Evolutionary conservation across 106 monocot genomes (phyloP).

Genomic region (Gastrodia elata): DNA sequence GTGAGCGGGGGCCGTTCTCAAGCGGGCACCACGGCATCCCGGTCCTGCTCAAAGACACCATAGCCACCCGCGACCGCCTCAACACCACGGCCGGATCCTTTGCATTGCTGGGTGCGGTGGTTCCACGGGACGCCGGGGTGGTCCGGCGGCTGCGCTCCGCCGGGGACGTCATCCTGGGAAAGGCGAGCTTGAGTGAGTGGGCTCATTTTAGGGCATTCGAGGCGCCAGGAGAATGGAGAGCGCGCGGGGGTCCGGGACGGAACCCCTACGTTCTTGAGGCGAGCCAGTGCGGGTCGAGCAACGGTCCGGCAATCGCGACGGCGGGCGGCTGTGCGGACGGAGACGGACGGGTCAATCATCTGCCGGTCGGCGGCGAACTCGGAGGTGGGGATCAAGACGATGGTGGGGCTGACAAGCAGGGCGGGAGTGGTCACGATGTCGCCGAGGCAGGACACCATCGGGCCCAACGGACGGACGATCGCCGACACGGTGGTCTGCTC

Average conservation of each 20-base stretch:
- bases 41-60: constrained; percentile 55
- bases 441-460: constrained; percentile 25
- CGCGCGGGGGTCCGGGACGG: constrained; percentile 49
- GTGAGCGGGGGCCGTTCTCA: neutral
- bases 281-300: constrained; percentile 65
- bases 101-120: neutral
- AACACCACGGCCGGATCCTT: constrained; percentile 8
- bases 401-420: constrained; percentile 69
- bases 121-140: constrained; percentile 34
- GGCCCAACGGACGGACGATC: neutral
- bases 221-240: constrained; percentile 43
- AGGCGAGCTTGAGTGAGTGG: constrained; percentile 79
- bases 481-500: constrained; percentile 49
- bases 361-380: constrained; percentile 53
- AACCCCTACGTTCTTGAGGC: constrained; percentile 24
- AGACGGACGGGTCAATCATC: constrained; percentile 68
- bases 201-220: constrained; percentile 18
- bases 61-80: constrained; percentile 36
- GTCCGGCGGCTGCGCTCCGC: constrained; percentile 32
- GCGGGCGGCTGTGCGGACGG: constrained; percentile 61
- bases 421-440: constrained; percentile 61
- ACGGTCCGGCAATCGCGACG: constrained; percentile 67
- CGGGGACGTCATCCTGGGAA: constrained; percentile 58
- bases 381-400: constrained; percentile 76
- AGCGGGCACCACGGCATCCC: constrained; percentile 27